Percentiles rank a stretch among this genome's conserved stretches.
Conservation (phyloP, 2,329 filamentous ascomycete species). For the Penicillium sp. region DNA sequence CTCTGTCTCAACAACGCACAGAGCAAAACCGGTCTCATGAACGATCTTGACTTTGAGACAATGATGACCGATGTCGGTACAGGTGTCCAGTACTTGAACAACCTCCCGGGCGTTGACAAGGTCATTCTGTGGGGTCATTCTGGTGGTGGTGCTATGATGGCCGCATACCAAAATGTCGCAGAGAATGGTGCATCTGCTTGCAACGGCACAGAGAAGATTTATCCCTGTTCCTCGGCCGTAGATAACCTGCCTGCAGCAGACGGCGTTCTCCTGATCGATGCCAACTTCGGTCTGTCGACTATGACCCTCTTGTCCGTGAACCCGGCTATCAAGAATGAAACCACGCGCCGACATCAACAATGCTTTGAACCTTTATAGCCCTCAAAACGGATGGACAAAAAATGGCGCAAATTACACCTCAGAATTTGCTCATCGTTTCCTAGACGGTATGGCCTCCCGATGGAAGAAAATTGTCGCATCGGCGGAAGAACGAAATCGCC, state of each 20-base stretch:
- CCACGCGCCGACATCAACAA: slow-evolving; percentile 8
- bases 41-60: slow-evolving; percentile 18
- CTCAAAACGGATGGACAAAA: neutral
- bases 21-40: slow-evolving; percentile 15
- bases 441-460: neutral
- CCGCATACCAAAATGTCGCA: slow-evolving; percentile 21
- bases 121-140: slow-evolving; percentile 55
- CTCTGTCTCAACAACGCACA: slow-evolving; percentile 19
- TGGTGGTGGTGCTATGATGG: slow-evolving; percentile 29
- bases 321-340: slow-evolving; percentile 15
- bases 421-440: neutral
- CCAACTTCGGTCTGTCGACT: slow-evolving; percentile 19
- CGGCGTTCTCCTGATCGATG: slow-evolving; percentile 14
- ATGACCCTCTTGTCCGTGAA: slow-evolving; percentile 20
- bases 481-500: neutral
- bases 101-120: slow-evolving; percentile 42
- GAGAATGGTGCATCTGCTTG: slow-evolving; percentile 21
- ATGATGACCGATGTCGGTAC: slow-evolving; percentile 12
- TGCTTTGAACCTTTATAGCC: neutral
- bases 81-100: slow-evolving; percentile 14
- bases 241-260: slow-evolving; percentile 15
- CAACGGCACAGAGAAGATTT: slow-evolving; percentile 20
- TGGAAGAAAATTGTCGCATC: neutral
- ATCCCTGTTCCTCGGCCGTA: slow-evolving; percentile 14
- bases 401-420: neutral